These are phyloP conservation scores for Fomitopsis betulina DNA, from an alignment of 1,284 basidiomycete species.

Conservation along the genomic window DNA sequence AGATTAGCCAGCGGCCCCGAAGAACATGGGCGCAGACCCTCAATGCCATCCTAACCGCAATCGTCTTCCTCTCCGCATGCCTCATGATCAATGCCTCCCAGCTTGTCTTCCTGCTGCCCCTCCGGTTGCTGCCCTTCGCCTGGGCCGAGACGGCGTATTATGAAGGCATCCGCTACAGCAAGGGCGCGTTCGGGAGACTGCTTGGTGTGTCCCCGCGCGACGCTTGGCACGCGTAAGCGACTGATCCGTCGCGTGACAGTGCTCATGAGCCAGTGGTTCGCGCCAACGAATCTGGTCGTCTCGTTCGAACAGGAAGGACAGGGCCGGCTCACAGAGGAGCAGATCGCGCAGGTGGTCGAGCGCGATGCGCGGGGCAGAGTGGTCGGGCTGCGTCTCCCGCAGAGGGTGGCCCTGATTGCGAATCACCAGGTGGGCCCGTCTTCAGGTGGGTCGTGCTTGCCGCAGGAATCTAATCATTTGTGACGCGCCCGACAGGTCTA, in stretches of 20 bases:
- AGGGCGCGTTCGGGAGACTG: constrained; percentile 76
- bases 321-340: constrained; percentile 54
- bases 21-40: constrained; percentile 50
- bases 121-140: constrained; percentile 52
- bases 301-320: constrained; percentile 70
- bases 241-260: constrained; percentile 39
- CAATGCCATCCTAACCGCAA: constrained; percentile 47
- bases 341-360: constrained; percentile 52
- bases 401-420: constrained; percentile 72
- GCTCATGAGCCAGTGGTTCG: constrained; percentile 77
- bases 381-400: constrained; percentile 63
- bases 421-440: constrained; percentile 69
- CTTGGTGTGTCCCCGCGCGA: constrained; percentile 47
- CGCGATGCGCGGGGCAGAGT: constrained; percentile 55
- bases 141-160: constrained; percentile 53
- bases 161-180: constrained; percentile 71
- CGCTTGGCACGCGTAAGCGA: background rate
- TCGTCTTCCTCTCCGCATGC: constrained; percentile 66
- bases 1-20: constrained; percentile 56
- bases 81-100: constrained; percentile 70
- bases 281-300: constrained; percentile 71
- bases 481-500: constrained; percentile 55
- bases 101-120: constrained; percentile 60
- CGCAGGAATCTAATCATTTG: background rate
- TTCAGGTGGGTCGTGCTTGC: background rate